Evolutionary conservation across 2,329 filamentous ascomycete species (phyloP).

Genomic region (Aspergillus fischeri): DNA sequence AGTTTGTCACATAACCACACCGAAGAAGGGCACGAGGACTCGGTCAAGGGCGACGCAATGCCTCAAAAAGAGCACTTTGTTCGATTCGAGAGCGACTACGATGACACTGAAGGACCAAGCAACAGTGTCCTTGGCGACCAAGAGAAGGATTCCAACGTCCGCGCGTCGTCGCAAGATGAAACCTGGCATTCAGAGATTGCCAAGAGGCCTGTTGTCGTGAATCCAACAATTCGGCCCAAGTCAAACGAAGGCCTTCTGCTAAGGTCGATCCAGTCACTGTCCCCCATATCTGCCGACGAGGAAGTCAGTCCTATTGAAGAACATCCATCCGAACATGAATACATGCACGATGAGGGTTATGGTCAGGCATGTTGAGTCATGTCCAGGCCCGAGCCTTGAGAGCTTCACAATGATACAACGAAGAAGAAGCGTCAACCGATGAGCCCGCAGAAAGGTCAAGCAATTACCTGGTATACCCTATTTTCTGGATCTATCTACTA

Average conservation of each 20-base stretch:
- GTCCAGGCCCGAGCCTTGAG: background rate
- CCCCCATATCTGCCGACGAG: slow-evolving; percentile 30
- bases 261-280: slow-evolving; percentile 45
- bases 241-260: slow-evolving; percentile 57
- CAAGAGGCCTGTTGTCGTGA: slow-evolving; percentile 62
- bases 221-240: slow-evolving; percentile 53
- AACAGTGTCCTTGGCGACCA: slow-evolving; percentile 55
- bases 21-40: slow-evolving; percentile 50
- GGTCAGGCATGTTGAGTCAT: slow-evolving; percentile 11
- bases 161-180: slow-evolving; percentile 27
- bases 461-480: background rate
- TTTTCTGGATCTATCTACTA: background rate
- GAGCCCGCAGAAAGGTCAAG: background rate
- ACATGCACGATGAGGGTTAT: slow-evolving; percentile 46
- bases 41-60: slow-evolving; percentile 53
- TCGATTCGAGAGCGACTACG: slow-evolving; percentile 46
- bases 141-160: slow-evolving; percentile 36
- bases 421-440: background rate
- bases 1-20: slow-evolving; percentile 34
- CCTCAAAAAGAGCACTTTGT: slow-evolving; percentile 74
- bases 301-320: slow-evolving; percentile 32
- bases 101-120: slow-evolving; percentile 43
- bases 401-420: background rate
- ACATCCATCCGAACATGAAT: slow-evolving; percentile 45
- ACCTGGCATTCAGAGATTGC: slow-evolving; percentile 51